A percentile compares a stretch with the other conserved stretches of the same genome.
These are phyloP conservation scores for Isatis lusitanica DNA, from an alignment of 441 rosid species.

Conservation along the genomic window DNA sequence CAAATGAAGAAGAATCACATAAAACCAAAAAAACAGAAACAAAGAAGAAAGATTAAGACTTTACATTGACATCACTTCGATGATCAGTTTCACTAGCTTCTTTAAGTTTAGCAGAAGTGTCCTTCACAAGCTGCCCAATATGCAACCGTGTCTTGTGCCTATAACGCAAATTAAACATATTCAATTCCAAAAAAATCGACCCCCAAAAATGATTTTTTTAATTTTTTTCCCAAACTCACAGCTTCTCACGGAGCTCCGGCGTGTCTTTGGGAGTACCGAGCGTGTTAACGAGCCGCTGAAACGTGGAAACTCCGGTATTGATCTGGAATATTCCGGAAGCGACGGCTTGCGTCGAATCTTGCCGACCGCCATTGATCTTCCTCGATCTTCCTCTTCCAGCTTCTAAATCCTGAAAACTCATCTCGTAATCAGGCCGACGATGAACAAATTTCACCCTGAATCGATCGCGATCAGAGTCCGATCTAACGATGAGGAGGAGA, in stretches of 20 bases:
- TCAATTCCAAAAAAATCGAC: neutral
- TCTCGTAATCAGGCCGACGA: conserved; percentile 6
- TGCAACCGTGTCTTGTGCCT: conserved; percentile 86
- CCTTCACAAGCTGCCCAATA: conserved; percentile 87
- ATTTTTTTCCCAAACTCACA: too few relatives aligned
- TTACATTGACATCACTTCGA: conserved; percentile 70
- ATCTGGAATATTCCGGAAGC: conserved; percentile 95
- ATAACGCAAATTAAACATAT: neutral
- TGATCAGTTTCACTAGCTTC: conserved; percentile 91
- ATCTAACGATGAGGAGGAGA: neutral
- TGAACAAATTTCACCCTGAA: neutral
- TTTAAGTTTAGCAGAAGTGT: conserved; percentile 91
- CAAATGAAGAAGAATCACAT: neutral
- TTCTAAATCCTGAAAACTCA: conserved; percentile 97
- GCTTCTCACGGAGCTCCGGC: conserved; percentile 91
- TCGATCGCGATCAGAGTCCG: conserved; percentile 5
- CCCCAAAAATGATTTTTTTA: too few relatives aligned
- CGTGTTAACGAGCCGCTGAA: conserved; percentile 84
- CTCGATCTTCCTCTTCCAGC: conserved; percentile 62
- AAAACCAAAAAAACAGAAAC: too few relatives aligned
- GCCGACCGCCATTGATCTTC: conserved; percentile 51
- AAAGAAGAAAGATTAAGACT: neutral
- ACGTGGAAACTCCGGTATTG: conserved; percentile 88
- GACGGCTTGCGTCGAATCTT: conserved; percentile 83
- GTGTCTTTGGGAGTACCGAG: conserved; percentile 96